Evolutionary conservation across 805 yeast genomes (phyloP), one percentile per base, ranked within the genome.

Genomic region (Komagataella phaffii): DNA sequence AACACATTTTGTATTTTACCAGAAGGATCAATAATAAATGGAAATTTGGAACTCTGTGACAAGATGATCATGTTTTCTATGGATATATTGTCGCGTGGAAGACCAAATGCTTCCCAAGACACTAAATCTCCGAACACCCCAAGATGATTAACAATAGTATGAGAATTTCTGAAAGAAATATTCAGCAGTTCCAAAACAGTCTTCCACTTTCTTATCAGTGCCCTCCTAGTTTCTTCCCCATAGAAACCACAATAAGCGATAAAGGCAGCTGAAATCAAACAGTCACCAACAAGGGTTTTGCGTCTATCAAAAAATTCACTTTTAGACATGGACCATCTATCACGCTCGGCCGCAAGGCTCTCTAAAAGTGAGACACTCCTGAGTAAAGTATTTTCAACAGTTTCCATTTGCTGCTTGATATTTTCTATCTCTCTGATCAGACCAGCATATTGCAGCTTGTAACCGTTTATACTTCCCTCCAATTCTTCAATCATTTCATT

Each of bases 401-500:
- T 57, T 2, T 63, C 62, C 83, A 90, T 84, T 59, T 88, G 91
- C 1, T 69, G 58, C 62, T 86, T 90, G 46, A 89, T 80, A 36
- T 70, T 67, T 61, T 91, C 96, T 1, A 87, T 75, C 44, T 87
- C 90, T 53, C 96, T 70, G 36, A 91, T 88, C n/a, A 85, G 67
- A 12, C 65, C 68, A 46, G 93, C 85, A 61, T 91, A 91, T 7
- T 73, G 75, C 6, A 68, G 71, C 56, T 88, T 88, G 54, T 82
- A 87, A 1, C 59, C 58, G 46, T 80, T 88, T 52, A 91, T 88
- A 52, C 83, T 81, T 7, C 64, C 71, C 56, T 85, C 82, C 21
- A 88, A 68, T 58, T 90, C 97, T 0, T 57, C 62, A 30, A 90
- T 83, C 95, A 90, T 87, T 51, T 86, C 84, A 46, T 81, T 81